Base-by-base conservation (phyloP, 495 filamentous ascomycete species). In the Aspergillus cristatus region DNA sequence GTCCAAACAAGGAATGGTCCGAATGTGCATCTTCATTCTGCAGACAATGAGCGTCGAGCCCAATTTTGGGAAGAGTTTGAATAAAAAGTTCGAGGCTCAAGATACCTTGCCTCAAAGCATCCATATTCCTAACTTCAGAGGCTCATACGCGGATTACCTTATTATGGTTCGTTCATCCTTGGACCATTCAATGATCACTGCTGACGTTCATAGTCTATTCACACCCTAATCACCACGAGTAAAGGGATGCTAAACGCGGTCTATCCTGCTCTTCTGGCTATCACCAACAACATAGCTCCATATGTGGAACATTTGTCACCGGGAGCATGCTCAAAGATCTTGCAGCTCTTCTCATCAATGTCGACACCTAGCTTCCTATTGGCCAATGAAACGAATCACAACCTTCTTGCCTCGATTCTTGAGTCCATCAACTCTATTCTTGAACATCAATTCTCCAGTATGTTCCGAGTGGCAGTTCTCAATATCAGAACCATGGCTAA, bases 1-100 rank as follows among this genome's bases (percentile, higher is more conserved):
- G 13, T 79, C 89, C 2, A 94, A 91, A 55, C 86, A 94, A 51
- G 88, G 93, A 1, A 74, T 96, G 3, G 86, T 97, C 14, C 71
- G 90, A 28, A 94, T 97, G 88, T 97, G 91, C 60, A 82, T 93
- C 16, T 97, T 99, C 63, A 77, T 97, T 34, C 61, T 97, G 29
- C 91, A 99, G 57, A 99, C 93, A 1, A 66, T 97, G 51, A 96
- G 90, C 51, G 86, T 89, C 1, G 91, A 96, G 63, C 76, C 79
- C 28, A 91, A 83, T 39, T 97, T 96, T 58, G 89, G 88, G 8
- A 77, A 81, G 53, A 86, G 86, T 48, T 68, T 97, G 38, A 97
- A 95, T 61, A 85, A 84, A 56, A 71, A 70, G 18, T 97, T 99
- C 41, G 83, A 91, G 39, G 83, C 75, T 2, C 93, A 97, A 54